Conservation (phyloP, 768 basidiomycete species). For the Mycena leptocephala region DNA sequence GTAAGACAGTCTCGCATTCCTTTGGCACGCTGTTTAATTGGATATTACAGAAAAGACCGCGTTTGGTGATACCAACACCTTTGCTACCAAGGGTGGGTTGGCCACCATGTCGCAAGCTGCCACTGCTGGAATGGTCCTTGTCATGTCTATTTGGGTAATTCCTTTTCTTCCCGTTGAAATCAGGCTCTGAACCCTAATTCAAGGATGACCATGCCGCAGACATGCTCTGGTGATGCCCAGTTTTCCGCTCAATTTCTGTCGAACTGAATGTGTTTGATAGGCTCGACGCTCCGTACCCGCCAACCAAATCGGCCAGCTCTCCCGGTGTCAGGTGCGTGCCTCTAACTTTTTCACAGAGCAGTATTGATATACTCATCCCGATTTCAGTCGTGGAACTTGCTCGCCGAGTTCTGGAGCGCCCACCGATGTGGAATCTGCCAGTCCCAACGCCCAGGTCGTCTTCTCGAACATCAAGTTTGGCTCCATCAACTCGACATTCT, state of each 20-base stretch:
- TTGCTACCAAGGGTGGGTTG: constrained; percentile 53
- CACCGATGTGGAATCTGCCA: constrained; percentile 12
- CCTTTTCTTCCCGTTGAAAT: constrained; percentile 27
- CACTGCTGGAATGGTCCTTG: constrained; percentile 19
- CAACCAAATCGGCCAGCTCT: constrained; percentile 21
- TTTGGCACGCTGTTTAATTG: not conserved
- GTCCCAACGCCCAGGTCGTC: no score
- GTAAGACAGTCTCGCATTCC: constrained; percentile 22
- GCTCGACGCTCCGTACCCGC: constrained; percentile 27
- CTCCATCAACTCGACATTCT: constrained; percentile 21
- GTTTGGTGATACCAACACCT: no score
- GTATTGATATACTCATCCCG: constrained; percentile 5
- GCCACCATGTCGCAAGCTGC: constrained; percentile 22
- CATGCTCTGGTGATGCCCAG: no score
- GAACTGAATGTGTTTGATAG: constrained; percentile 11
- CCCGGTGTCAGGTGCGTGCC: constrained; percentile 28
- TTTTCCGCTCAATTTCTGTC: constrained; percentile 1
- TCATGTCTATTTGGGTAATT: constrained; percentile 26
- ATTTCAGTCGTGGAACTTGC: constrained; percentile 27
- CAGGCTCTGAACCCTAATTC: constrained; percentile 18
- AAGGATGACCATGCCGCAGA: constrained; percentile 20
- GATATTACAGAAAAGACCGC: no score
- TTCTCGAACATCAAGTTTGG: constrained; percentile 29
- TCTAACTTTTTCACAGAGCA: not conserved
- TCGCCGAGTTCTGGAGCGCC: constrained; percentile 11